These are phyloP conservation scores for Daldinia decipiens DNA, from an alignment of 495 filamentous ascomycete species.

Conservation along the genomic window DNA sequence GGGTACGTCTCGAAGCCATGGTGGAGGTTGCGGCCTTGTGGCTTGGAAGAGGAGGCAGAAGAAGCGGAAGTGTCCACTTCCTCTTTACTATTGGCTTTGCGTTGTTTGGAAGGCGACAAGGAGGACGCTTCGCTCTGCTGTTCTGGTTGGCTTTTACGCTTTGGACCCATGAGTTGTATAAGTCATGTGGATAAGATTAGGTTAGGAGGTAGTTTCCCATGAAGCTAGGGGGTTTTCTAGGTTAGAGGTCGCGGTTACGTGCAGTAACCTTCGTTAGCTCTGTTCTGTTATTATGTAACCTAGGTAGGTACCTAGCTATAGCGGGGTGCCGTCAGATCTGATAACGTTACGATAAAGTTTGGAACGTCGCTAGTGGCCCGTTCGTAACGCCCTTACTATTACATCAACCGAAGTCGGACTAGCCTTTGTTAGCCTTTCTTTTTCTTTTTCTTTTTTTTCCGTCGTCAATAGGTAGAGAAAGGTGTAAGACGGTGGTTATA, in stretches of 20 bases:
- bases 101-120: conserved; percentile 30
- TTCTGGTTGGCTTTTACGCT: conserved; percentile 40
- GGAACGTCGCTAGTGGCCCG: neutral
- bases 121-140: conserved; percentile 26
- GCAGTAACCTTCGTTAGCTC: neutral
- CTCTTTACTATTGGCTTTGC: conserved; percentile 6
- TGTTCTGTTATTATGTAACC: too few species aligned
- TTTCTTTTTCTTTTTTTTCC: too few species aligned
- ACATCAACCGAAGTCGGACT: conserved; percentile 21
- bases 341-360: neutral
- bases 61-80: conserved; percentile 4
- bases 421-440: neutral
- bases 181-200: conserved; percentile 1
- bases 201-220: neutral
- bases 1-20: conserved; percentile 46
- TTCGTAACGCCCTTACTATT: neutral
- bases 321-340: neutral
- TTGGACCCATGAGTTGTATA: conserved; percentile 27
- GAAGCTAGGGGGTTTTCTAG: neutral
- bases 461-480: neutral
- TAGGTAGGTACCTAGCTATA: too few species aligned
- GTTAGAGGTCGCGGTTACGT: neutral
- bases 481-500: neutral
- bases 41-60: neutral
- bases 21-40: conserved; percentile 15